Evolutionary conservation across 2,329 filamentous ascomycete species (phyloP).

Genomic region (Microthyrium microscopicum): DNA sequence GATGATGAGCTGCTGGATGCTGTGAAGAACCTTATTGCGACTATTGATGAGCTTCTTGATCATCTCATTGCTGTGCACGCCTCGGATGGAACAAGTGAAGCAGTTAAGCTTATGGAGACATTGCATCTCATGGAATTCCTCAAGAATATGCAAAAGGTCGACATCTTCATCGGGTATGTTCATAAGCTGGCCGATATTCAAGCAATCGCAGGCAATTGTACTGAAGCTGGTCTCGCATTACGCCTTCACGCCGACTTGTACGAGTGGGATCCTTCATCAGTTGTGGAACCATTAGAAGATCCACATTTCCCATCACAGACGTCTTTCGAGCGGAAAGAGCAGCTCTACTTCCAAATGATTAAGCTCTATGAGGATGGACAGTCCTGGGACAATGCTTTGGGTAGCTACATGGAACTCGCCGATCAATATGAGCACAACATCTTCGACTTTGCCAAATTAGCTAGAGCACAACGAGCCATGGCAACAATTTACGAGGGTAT

Average conservation of each 20-base stretch:
- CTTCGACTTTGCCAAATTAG: constrained; percentile 85
- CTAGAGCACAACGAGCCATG: constrained; percentile 75
- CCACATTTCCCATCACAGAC: constrained; percentile 70
- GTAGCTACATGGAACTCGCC: constrained; percentile 79
- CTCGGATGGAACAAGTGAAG: constrained; percentile 54
- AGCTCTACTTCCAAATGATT: constrained; percentile 86
- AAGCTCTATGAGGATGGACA: constrained; percentile 89
- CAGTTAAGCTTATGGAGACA: constrained; percentile 72
- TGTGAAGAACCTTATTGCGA: constrained; percentile 62
- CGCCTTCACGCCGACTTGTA: constrained; percentile 86
- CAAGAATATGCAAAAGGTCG: constrained; percentile 90
- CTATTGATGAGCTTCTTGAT: constrained; percentile 79
- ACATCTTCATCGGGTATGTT: constrained; percentile 91
- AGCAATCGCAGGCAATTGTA: constrained; percentile 55
- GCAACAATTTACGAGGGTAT: constrained; percentile 84
- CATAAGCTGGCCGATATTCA: constrained; percentile 77
- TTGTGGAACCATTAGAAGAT: constrained; percentile 49
- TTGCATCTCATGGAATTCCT: constrained; percentile 90
- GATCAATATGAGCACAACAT: constrained; percentile 78
- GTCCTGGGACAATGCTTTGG: constrained; percentile 77
- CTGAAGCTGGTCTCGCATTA: constrained; percentile 77
- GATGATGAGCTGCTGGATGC: constrained; percentile 62
- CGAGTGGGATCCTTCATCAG: constrained; percentile 64
- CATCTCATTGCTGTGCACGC: constrained; percentile 80
- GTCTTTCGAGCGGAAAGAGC: constrained; percentile 83